Conservation (phyloP, 345 rosid genomes). For the Aquilaria malaccensis region DNA sequence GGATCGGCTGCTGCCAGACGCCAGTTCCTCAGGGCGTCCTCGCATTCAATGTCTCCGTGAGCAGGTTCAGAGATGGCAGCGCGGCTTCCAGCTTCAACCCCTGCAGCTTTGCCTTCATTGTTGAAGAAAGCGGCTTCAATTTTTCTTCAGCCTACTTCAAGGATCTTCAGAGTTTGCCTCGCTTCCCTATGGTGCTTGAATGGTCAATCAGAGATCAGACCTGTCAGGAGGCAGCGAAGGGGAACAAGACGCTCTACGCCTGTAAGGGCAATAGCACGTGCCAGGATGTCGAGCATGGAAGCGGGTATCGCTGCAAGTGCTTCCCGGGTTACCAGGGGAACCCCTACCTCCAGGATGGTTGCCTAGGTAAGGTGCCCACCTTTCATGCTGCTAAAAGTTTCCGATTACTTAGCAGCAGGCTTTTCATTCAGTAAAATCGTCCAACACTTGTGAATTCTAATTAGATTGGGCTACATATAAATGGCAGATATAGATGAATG, state of each 20-base stretch:
- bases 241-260: background rate
- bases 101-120: constrained; percentile 18
- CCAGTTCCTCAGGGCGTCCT: constrained; percentile 1
- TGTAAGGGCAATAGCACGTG: constrained; percentile 7
- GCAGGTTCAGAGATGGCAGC: background rate
- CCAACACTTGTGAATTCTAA: background rate
- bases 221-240: background rate
- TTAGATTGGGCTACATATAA: background rate
- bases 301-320: constrained; percentile 14
- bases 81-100: background rate
- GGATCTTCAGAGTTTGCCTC: background rate
- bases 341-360: constrained; percentile 13
- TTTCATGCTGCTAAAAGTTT: too few relatives aligned
- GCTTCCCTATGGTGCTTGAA: background rate
- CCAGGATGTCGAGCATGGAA: background rate
- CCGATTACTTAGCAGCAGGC: too few relatives aligned
- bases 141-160: constrained; percentile 2
- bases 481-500: constrained; percentile 18
- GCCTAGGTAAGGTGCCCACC: constrained; percentile 1
- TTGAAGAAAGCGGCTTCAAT: background rate
- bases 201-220: constrained; percentile 7
- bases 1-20: constrained; percentile 9
- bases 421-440: background rate
- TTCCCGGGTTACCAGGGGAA: constrained; percentile 12
- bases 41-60: background rate